Evolutionary conservation across 2,329 filamentous ascomycete species (phyloP).

Genomic region (Aspergillus latus): DNA sequence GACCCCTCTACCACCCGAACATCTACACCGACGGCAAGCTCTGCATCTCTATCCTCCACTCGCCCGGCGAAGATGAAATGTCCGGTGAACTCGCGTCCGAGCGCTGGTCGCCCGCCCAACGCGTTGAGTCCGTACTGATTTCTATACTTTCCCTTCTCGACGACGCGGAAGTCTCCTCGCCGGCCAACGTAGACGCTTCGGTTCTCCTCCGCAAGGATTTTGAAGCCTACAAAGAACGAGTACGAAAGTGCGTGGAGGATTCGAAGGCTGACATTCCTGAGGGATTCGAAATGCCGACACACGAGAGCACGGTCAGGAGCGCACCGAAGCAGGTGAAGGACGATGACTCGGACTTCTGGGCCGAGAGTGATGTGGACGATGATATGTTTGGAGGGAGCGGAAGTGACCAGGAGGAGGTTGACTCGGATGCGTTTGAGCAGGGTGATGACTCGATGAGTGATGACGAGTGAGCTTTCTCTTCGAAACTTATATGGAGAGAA

Average conservation of each 20-base stretch:
- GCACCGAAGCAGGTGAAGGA: constrained; percentile 58
- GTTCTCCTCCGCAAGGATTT: constrained; percentile 78
- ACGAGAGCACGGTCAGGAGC: constrained; percentile 53
- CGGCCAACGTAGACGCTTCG: constrained; percentile 91
- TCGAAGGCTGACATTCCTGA: constrained; percentile 78
- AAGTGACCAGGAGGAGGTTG: constrained; percentile 47
- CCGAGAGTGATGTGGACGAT: constrained; percentile 68
- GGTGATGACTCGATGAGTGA: constrained; percentile 57
- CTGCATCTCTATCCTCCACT: constrained; percentile 95
- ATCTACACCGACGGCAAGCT: constrained; percentile 87
- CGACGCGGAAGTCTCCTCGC: constrained; percentile 88
- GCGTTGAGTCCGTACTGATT: constrained; percentile 90
- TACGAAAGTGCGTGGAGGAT: constrained; percentile 66
- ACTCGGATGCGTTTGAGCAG: constrained; percentile 52
- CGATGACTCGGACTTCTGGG: constrained; percentile 77
- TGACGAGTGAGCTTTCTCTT: constrained; percentile 44
- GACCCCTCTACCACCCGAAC: constrained; percentile 85
- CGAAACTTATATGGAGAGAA: not conserved
- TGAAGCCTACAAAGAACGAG: constrained; percentile 66
- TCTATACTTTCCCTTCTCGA: constrained; percentile 90
- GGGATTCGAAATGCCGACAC: constrained; percentile 79
- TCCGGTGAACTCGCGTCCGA: constrained; percentile 88
- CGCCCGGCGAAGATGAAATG: constrained; percentile 86
- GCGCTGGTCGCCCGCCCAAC: constrained; percentile 91
- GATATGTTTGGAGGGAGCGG: constrained; percentile 76